Evolutionary conservation across 2,329 filamentous ascomycete species (phyloP), one percentile per base, ranked within the genome.

Genomic region (Fusarium xylarioides): DNA sequence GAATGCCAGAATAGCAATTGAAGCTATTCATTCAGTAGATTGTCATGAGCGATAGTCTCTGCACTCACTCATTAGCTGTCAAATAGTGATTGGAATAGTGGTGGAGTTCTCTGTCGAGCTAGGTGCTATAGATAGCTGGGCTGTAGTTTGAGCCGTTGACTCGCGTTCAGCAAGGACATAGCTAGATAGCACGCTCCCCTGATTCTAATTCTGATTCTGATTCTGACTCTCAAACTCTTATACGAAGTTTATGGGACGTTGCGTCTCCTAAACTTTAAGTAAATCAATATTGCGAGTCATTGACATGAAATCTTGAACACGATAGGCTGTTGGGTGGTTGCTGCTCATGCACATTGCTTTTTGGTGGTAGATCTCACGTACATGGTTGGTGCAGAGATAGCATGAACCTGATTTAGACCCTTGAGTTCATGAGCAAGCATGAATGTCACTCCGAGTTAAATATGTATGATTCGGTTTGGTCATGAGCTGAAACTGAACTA

Each of bases 141-240:
- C 66, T 69, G 66, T 49, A 65, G 46, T 70, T 69, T 69, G 66
- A 69, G 66, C 61, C 66, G 52, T 69, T 70, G 66, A 70, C 66
- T 70, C 65, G 56, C 12, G 66, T 63, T 42, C 26, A 57, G 19
- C 28, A 56, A 37, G 38, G 40, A 63, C 19, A 50, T 40, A 55
- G 43, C 35, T 28, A 40, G 43, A 34, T 19, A 60, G 34, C 28
- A 42, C 21, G 28, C 44, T 52, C 64, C 63, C 63, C 64, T 67
- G 63, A 46, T 44, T 37, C 42, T 46, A 11, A 28, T 53, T 53
- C 37, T 28, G 5, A 49, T 50, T 32, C 28, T 43, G 19, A 14
- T 12, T 43, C 26, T 28, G 42, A 18, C 26, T 58, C 32, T 37
- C 34, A 59, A 32, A 59, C 56, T 59, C 32, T 32, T 53, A 52